Conservation (phyloP, 2,329 filamentous ascomycete genomes). For the Curvularia sp. region DNA sequence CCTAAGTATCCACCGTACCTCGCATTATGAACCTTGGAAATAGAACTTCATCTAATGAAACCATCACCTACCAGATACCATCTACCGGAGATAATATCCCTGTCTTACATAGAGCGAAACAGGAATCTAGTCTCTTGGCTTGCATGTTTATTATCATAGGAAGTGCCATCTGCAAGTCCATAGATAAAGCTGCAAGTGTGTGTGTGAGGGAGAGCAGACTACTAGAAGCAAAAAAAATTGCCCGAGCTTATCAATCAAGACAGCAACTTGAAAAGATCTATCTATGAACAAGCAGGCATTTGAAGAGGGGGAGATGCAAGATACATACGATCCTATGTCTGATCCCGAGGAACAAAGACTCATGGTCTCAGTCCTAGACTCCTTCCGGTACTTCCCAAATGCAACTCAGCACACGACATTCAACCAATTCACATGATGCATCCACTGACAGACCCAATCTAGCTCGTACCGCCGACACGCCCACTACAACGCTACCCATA, state of each 20-base stretch:
- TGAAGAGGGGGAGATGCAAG: constrained; percentile 59
- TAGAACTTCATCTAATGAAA: not conserved
- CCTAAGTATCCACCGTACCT: not conserved
- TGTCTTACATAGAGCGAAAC: not conserved
- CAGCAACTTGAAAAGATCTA: not conserved
- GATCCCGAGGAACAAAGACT: constrained; percentile 84
- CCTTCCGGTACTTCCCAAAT: constrained; percentile 70
- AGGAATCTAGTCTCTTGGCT: not conserved
- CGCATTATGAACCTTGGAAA: constrained; percentile 6
- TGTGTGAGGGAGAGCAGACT: too few relatives aligned
- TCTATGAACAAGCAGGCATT: constrained; percentile 16
- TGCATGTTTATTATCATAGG: not conserved
- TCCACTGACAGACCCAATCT: constrained; percentile 2
- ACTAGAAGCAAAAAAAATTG: not conserved
- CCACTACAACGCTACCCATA: constrained; percentile 89
- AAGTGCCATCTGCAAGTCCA: not conserved
- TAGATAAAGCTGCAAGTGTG: not conserved
- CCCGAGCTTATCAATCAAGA: not conserved
- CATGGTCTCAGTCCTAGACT: constrained; percentile 83
- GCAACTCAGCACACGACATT: not conserved
- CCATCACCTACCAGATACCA: not conserved
- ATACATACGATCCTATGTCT: constrained; percentile 68
- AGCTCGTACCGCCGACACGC: constrained; percentile 86
- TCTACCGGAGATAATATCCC: too few relatives aligned
- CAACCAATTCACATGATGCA: not conserved